These are phyloP conservation scores for Backusella tarrabulga DNA, from an alignment of 192 early-diverging fungal genomes.

Conservation along the genomic window DNA sequence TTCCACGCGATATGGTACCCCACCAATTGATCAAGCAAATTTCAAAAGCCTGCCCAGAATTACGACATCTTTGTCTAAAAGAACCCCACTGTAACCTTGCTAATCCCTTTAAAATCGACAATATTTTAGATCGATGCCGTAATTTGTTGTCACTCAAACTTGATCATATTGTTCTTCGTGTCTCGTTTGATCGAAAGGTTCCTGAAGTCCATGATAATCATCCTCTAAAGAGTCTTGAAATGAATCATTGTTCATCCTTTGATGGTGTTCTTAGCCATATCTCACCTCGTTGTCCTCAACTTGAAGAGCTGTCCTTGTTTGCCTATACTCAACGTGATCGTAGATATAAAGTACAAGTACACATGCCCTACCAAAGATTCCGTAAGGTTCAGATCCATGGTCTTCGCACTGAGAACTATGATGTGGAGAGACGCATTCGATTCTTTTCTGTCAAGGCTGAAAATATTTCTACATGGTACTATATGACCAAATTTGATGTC, in stretches of 20 bases:
- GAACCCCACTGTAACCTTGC: not conserved
- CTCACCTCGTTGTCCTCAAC: not conserved
- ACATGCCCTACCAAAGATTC: not conserved
- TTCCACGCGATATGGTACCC: constrained; percentile 1
- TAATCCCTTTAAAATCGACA: not conserved
- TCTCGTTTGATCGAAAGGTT: not conserved
- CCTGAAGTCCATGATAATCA: not conserved
- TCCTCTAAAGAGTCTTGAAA: not conserved
- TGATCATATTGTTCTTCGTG: constrained; percentile 1
- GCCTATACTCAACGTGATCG: not conserved
- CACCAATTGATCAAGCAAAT: not conserved
- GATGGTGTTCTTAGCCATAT: not conserved
- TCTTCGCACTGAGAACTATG: not conserved
- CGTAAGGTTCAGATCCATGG: not conserved
- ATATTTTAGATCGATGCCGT: not conserved
- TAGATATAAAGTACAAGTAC: not conserved
- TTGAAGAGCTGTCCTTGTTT: not conserved
- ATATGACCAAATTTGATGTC: not conserved
- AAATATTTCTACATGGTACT: not conserved
- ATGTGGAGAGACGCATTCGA: not conserved
- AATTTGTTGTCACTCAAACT: not conserved
- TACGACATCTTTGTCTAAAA: not conserved
- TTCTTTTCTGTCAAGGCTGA: not conserved
- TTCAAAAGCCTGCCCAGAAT: not conserved
- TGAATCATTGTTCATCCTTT: not conserved